These are phyloP conservation scores for Tremellales sp. DNA, from an alignment of 1,284 basidiomycete species.

Conservation along the genomic window DNA sequence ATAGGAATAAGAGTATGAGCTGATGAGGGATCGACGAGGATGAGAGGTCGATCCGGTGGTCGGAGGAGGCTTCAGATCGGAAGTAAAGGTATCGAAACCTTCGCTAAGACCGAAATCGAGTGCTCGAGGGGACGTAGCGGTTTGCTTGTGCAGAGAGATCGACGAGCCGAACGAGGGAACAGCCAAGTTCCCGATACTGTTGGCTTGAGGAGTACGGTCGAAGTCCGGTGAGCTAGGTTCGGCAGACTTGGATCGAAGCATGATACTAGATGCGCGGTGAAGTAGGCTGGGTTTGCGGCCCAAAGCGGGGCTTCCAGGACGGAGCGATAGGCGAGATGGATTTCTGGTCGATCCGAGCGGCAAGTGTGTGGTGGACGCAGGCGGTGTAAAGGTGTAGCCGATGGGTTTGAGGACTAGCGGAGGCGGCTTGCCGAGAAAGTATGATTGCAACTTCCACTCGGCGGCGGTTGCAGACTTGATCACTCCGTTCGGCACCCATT, in stretches of 20 bases:
- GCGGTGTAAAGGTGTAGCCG: conserved; percentile 25
- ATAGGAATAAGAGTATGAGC: conserved; percentile 1
- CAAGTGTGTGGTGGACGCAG: neutral
- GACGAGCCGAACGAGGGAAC: too few species aligned
- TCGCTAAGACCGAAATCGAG: conserved; percentile 9
- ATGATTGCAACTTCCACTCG: conserved; percentile 93
- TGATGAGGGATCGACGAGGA: conserved; percentile 2
- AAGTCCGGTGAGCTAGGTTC: too few species aligned
- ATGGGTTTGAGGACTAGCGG: conserved; percentile 47
- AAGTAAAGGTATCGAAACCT: conserved; percentile 7
- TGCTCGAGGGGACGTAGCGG: neutral
- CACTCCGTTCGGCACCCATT: conserved; percentile 89
- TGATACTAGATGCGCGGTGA: neutral
- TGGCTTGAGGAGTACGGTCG: too few species aligned
- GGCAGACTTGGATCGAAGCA: neutral
- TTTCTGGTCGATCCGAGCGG: neutral
- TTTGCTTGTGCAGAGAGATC: too few species aligned
- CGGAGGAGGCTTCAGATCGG: conserved; percentile 1
- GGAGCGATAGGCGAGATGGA: neutral
- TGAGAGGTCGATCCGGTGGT: conserved; percentile 1
- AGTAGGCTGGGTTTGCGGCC: neutral
- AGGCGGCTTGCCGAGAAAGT: conserved; percentile 93
- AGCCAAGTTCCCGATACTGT: too few species aligned
- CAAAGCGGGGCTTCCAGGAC: neutral
- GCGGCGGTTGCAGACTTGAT: conserved; percentile 93